A percentile compares a stretch with the other conserved stretches of the same genome.
Evolutionary conservation across 352 stramenopile species (phyloP).

Genomic region (Peronospora destructor): DNA sequence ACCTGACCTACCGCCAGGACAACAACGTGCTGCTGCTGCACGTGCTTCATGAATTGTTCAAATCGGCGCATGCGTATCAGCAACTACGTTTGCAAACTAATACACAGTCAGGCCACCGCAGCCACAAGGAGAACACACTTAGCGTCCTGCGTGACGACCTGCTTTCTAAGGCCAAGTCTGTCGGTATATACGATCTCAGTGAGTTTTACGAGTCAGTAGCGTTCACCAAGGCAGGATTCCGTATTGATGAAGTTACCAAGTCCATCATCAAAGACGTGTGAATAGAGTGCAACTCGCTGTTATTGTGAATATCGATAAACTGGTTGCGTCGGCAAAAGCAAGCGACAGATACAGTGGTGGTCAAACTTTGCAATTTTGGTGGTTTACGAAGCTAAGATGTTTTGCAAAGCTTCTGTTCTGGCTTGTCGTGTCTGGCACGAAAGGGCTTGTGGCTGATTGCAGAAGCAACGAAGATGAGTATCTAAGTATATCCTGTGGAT

Average conservation of each 20-base stretch:
- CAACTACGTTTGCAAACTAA: constrained; percentile 61
- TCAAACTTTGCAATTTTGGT: too few species aligned
- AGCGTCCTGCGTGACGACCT: constrained; percentile 48
- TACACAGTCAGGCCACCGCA: constrained; percentile 23
- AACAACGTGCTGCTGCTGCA: constrained; percentile 79
- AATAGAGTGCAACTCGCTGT: not conserved
- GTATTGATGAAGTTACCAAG: constrained; percentile 42
- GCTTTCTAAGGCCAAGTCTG: constrained; percentile 59
- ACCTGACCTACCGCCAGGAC: constrained; percentile 76
- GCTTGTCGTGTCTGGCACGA: too few species aligned
- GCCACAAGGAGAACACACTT: constrained; percentile 39
- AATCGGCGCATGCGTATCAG: constrained; percentile 72
- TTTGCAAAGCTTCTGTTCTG: too few species aligned
- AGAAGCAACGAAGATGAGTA: too few species aligned
- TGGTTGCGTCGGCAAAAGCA: too few species aligned
- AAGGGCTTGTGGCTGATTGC: too few species aligned
- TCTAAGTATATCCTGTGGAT: too few species aligned
- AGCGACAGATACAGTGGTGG: too few species aligned
- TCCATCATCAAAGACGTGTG: constrained; percentile 59
- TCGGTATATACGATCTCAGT: constrained; percentile 75
- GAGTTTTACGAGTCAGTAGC: constrained; percentile 60
- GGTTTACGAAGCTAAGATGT: too few species aligned
- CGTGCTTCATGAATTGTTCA: constrained; percentile 77
- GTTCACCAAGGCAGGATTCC: constrained; percentile 69
- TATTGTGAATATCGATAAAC: too few species aligned